phyloP scores from a whole-genome alignment of 2,329 filamentous ascomycete genomes.

The Orbilia javanica region DNA sequence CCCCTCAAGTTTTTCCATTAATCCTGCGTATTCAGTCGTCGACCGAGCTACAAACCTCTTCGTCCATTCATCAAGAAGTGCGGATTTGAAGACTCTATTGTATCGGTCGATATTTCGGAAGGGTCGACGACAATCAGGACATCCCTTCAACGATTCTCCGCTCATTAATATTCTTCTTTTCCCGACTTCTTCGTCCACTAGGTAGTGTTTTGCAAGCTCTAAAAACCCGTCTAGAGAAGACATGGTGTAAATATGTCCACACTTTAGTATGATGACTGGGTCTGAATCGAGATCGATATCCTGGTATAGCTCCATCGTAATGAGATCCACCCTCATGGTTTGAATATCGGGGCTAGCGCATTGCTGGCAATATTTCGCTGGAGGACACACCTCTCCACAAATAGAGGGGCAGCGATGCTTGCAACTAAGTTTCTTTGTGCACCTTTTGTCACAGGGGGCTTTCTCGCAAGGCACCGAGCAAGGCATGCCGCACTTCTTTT shows the following conservation, averaged over 20 bases:
- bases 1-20: slow-evolving; percentile 14
- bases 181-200: neutral
- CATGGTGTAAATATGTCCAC: slow-evolving; percentile 74
- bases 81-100: slow-evolving; percentile 73
- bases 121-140: slow-evolving; percentile 73
- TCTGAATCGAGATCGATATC: slow-evolving; percentile 71
- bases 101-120: slow-evolving; percentile 73
- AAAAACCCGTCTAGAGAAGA: slow-evolving; percentile 75
- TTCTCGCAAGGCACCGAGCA: slow-evolving; percentile 77
- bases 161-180: slow-evolving; percentile 22
- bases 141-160: slow-evolving; percentile 65
- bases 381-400: slow-evolving; percentile 75
- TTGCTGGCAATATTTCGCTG: slow-evolving; percentile 70
- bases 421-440: slow-evolving; percentile 70
- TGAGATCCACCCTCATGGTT: slow-evolving; percentile 70
- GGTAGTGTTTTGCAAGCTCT: slow-evolving; percentile 66
- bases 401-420: slow-evolving; percentile 75
- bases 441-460: slow-evolving; percentile 75
- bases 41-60: slow-evolving; percentile 72
- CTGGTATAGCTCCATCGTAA: slow-evolving; percentile 65
- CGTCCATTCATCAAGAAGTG: slow-evolving; percentile 73
- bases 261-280: slow-evolving; percentile 74
- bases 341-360: slow-evolving; percentile 69
- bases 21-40: slow-evolving; percentile 26
- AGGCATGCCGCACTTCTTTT: slow-evolving; percentile 67